These are phyloP conservation scores for Chalciporus sp. DNA, from an alignment of 1,284 basidiomycete species.

Conservation along the genomic window DNA sequence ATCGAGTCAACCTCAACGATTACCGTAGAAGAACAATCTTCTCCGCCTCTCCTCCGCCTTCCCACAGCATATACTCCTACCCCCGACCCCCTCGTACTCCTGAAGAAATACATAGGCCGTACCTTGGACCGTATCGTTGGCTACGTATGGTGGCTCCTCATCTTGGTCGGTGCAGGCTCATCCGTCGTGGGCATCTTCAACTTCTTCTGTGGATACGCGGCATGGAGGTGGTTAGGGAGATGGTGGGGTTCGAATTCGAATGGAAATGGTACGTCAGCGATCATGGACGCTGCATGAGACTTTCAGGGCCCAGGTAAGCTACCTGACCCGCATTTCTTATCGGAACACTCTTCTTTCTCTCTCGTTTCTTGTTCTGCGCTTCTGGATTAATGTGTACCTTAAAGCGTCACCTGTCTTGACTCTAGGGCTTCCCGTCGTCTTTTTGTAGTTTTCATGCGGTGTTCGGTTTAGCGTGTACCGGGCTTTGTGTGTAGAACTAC, in stretches of 20 bases:
- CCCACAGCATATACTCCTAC: constrained; percentile 51
- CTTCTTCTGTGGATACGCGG: constrained; percentile 59
- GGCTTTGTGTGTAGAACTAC: background rate
- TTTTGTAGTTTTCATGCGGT: background rate
- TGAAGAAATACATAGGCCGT: constrained; percentile 67
- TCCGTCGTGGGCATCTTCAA: constrained; percentile 67
- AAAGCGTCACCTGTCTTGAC: background rate
- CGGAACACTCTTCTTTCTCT: background rate
- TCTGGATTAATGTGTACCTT: background rate
- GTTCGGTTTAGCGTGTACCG: background rate
- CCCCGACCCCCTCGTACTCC: constrained; percentile 51
- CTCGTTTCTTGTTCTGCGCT: background rate
- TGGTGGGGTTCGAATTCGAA: constrained; percentile 16
- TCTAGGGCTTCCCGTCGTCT: background rate
- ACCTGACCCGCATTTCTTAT: background rate
- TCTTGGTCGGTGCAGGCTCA: constrained; percentile 76
- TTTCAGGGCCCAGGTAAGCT: constrained; percentile 3
- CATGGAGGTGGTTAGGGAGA: constrained; percentile 55
- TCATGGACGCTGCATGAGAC: constrained; percentile 18
- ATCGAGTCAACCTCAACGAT: constrained; percentile 5
- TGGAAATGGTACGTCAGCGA: constrained; percentile 4
- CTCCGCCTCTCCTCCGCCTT: constrained; percentile 49
- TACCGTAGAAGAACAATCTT: constrained; percentile 6
- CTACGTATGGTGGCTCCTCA: constrained; percentile 71
- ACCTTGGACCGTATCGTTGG: constrained; percentile 74